A percentile compares a stretch with the other conserved stretches of the same genome.
These are phyloP conservation scores for Epichloe amarillans DNA, from an alignment of 2,329 filamentous ascomycete genomes.

Conservation along the genomic window DNA sequence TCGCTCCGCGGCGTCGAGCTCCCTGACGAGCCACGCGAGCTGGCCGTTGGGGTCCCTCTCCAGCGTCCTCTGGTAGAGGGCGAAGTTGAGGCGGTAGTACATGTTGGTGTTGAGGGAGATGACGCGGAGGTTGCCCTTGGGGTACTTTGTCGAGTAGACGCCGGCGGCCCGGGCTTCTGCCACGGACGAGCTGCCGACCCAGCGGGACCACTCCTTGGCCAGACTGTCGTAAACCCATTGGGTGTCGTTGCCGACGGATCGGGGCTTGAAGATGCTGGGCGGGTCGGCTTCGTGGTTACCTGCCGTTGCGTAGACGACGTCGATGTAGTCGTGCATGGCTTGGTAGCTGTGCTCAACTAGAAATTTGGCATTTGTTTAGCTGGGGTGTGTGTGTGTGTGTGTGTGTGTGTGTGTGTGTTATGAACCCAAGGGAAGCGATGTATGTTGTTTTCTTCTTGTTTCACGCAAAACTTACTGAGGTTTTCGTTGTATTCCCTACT, in stretches of 20 bases:
- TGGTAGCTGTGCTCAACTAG: conserved; percentile 32
- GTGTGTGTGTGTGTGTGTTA: no score
- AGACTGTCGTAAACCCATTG: conserved; percentile 42
- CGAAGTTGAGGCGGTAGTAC: conserved; percentile 46
- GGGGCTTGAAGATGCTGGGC: conserved; percentile 35
- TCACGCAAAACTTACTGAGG: conserved; percentile 11
- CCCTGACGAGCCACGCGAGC: conserved; percentile 36
- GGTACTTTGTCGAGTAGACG: conserved; percentile 34
- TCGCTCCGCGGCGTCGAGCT: conserved; percentile 39
- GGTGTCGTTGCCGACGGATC: conserved; percentile 23
- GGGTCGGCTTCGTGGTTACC: conserved; percentile 46
- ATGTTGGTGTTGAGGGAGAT: conserved; percentile 48
- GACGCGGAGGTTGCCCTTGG: conserved; percentile 35
- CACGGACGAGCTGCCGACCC: conserved; percentile 25
- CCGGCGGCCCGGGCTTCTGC: conserved; percentile 27
- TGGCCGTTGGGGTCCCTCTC: conserved; percentile 34
- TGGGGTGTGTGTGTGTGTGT: no score
- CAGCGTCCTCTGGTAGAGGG: conserved; percentile 37
- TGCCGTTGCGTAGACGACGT: conserved; percentile 36
- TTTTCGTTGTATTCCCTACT: conserved; percentile 18
- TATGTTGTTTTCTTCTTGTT: not conserved
- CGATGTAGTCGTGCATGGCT: conserved; percentile 28
- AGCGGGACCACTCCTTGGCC: conserved; percentile 30
- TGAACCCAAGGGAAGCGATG: no score
- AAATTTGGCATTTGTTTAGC: not conserved